Conservation (phyloP, 2,329 filamentous ascomycete genomes). For the Trichoderma citrinoviride region DNA sequence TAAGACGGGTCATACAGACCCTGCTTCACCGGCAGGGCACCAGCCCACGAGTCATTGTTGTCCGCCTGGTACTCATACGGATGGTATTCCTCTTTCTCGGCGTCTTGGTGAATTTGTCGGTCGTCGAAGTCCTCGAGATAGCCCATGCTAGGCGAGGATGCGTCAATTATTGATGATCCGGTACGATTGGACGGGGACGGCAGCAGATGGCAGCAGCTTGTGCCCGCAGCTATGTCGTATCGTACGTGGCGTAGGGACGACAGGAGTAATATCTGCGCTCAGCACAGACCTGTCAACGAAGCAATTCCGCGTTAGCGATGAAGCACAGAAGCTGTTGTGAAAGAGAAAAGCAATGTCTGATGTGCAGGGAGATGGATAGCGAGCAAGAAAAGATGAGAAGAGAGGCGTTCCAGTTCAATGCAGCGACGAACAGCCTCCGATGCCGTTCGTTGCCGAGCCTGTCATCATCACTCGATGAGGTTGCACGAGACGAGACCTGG, state of each 20-base stretch:
- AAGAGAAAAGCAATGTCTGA: not conserved
- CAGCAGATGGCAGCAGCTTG: conserved; percentile 9
- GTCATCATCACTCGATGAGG: conserved; percentile 16
- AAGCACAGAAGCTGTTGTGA: not conserved
- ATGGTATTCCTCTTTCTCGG: conserved; percentile 58
- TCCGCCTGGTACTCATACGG: conserved; percentile 85
- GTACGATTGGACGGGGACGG: conserved; percentile 6
- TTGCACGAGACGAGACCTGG: conserved; percentile 1
- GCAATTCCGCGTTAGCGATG: not conserved
- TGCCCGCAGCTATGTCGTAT: conserved; percentile 1
- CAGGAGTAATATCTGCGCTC: conserved; percentile 13
- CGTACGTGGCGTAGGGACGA: not conserved
- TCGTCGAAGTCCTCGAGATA: conserved; percentile 65
- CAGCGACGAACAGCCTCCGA: not conserved
- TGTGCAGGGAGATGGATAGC: not conserved
- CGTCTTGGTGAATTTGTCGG: conserved; percentile 61
- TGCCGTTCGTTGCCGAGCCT: conserved; percentile 11
- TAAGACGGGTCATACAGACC: conserved; percentile 94
- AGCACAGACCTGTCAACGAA: conserved; percentile 12
- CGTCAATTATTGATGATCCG: conserved; percentile 16
- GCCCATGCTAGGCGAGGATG: conserved; percentile 66
- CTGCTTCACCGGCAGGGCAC: conserved; percentile 94
- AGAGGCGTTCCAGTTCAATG: not conserved
- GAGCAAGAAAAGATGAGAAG: not conserved
- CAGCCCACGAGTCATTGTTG: conserved; percentile 86